Base-by-base conservation (phyloP, 768 basidiomycete genomes). In the Leccinum broughii region DNA sequence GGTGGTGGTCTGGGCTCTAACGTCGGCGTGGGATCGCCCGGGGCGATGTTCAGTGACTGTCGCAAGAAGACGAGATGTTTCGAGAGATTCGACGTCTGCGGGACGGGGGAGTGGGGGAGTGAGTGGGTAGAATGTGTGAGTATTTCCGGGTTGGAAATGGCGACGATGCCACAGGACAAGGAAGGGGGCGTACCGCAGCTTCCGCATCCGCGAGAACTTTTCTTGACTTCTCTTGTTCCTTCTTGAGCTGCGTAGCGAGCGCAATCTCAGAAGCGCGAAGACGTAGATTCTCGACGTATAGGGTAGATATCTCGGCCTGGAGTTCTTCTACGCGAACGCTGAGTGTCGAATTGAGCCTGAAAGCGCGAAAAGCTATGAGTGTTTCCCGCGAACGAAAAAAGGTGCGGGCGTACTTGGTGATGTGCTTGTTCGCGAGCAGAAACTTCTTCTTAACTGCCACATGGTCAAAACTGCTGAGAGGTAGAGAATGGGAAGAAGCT, bases 361-460 rank as follows among this genome's bases (percentile, higher is more conserved):
- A 30, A 54, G 37, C 24, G 30, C 30, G 54, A 57, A 15, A 30
- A 54, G 39, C 37, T 30, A 44, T 66, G 57, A 66, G 65, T 11
- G 46, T 37, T 37, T 54, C 17, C 55, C 54, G 44, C 54, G 51
- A n/a, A 48, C 24, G 44, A 54, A 32, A n/a, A 55, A 55, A 41
- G 56, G 56, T 57, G 15, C 17, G 51, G 37, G 72, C 83, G 41
- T 66, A 92, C 91, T 93, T 93, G 26, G 92, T 92, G 71, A 93
- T 93, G 76, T 93, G 92, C 76, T 92, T 93, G 77, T 93, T 93
- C 59, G 91, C 90, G 61, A 92, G 86, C 22, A 93, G 80, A 68
- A 92, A 93, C 78, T 92, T 93, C 86, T 91, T 92, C 86, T 93
- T 93, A 80, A 93, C 92, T 93, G 71, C 74, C 74, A 80, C 69